Base-by-base conservation (phyloP, 805 yeast genomes). In the Metschnikowia borealis region DNA sequence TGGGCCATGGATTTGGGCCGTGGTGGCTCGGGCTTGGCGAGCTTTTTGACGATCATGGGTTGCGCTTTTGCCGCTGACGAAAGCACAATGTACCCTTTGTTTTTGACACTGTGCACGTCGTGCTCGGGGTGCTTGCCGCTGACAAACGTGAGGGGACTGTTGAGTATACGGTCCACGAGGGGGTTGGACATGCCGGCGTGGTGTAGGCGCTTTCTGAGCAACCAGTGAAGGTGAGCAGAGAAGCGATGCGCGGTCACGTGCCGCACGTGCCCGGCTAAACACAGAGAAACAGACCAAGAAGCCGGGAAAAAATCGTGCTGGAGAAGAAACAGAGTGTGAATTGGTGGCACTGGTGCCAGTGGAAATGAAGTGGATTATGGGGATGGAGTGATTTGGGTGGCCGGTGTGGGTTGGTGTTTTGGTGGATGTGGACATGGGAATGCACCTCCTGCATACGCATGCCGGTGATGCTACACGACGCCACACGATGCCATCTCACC, bases 61-160 rank as follows among this genome's bases (percentile, higher is more conserved):
- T 23, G 38, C 13, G 23, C 34, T 15, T 46, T 32, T 15, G 51
- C 40, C 34, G 55, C 45, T 29, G 56, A 45, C 45, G 48, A 49
- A 31, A 58, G 56, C 1, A 57, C 50, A 17, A 58, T 58, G 47
- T 58, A 58, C 31, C 59, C 54, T 33, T 59, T 33, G 2, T 53
- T 47, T 44, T 53, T 46, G 6, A 49, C 49, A 32, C 51, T 44
- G 41, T 54, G 60, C 36, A 47, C 51, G 50, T 57, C 61, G 38
- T 48, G 45, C 14, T 56, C 58, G 10, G 56, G 55, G 48, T 68
- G 69, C 54, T 75, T 79, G 14, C 88, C 90, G 3, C 81, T 73
- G 48, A 78, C 81, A 65, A 88, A 89, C 29, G 73, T 73, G 46
- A 85, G 63, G 8, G 89, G 90, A 50, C 80, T 79, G 29, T 83